These are phyloP conservation scores for Heliophila coronopifolia DNA, from an alignment of 441 rosid genomes.

Conservation along the genomic window DNA sequence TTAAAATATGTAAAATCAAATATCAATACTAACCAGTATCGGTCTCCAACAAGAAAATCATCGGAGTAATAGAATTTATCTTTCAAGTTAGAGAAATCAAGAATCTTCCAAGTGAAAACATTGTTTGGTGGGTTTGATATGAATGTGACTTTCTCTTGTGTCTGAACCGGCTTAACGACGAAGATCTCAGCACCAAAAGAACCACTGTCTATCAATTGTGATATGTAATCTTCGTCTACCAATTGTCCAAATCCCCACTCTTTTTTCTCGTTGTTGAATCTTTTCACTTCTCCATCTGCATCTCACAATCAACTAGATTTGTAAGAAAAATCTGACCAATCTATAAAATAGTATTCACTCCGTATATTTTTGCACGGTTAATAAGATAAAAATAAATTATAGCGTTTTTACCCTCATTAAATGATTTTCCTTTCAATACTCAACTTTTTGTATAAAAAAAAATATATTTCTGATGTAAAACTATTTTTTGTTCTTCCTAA, in stretches of 20 bases:
- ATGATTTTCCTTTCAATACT: too few relatives aligned
- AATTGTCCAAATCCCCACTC: conserved; percentile 29
- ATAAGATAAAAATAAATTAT: too few relatives aligned
- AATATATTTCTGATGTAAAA: too few relatives aligned
- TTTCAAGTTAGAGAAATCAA: conserved; percentile 23
- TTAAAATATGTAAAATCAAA: too few relatives aligned
- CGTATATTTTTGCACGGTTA: too few relatives aligned
- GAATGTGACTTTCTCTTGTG: conserved; percentile 28
- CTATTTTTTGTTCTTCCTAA: too few relatives aligned
- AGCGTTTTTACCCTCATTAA: too few relatives aligned
- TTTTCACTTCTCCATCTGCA: conserved; percentile 21
- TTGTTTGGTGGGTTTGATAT: conserved; percentile 21
- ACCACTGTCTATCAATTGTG: not conserved
- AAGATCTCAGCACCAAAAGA: conserved; percentile 30
- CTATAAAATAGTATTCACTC: too few relatives aligned
- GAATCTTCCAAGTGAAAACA: conserved; percentile 24
- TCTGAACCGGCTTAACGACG: not conserved
- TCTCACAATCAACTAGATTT: not conserved
- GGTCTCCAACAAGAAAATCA: conserved; percentile 24
- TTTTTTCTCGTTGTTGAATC: not conserved
- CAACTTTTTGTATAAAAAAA: too few relatives aligned
- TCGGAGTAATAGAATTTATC: conserved; percentile 25
- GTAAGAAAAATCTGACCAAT: too few relatives aligned
- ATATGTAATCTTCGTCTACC: conserved; percentile 29
- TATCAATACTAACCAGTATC: conserved; percentile 33